phyloP scores from a whole-genome alignment of 169 alveolate species.

The Eimeria acervulina region DNA sequence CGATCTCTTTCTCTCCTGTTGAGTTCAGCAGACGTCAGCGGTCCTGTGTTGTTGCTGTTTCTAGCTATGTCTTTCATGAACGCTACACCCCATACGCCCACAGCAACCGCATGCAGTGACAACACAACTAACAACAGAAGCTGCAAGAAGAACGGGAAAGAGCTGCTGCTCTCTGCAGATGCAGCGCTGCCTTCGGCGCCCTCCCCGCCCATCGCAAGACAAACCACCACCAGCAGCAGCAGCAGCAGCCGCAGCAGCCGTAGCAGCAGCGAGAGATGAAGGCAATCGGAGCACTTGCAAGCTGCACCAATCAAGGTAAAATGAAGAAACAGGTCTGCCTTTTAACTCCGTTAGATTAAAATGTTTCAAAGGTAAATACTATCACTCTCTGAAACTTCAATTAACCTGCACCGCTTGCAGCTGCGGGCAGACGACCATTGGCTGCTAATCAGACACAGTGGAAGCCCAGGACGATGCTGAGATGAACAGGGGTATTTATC shows the following conservation, averaged over 20 bases:
- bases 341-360: too few relatives aligned
- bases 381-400: too few relatives aligned
- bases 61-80: constrained; percentile 62
- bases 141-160: neutral
- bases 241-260: neutral
- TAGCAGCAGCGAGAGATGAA: neutral
- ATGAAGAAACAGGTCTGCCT: neutral
- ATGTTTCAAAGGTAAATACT: too few relatives aligned
- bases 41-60: neutral
- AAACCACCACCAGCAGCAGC: neutral
- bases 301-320: neutral
- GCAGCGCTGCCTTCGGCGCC: neutral
- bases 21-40: constrained; percentile 32
- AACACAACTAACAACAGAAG: neutral
- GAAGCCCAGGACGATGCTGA: neutral
- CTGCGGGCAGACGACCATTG: neutral
- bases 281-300: neutral
- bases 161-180: neutral
- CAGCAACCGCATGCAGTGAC: constrained; percentile 52
- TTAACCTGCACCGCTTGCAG: too few relatives aligned
- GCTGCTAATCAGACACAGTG: neutral
- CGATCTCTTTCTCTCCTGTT: constrained; percentile 44
- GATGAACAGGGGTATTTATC: too few relatives aligned
- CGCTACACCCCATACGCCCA: constrained; percentile 45
- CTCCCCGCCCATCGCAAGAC: constrained; percentile 13